phyloP scores from a whole-genome alignment of 2,329 filamentous ascomycete species.

The Colletotrichum brevisporum region DNA sequence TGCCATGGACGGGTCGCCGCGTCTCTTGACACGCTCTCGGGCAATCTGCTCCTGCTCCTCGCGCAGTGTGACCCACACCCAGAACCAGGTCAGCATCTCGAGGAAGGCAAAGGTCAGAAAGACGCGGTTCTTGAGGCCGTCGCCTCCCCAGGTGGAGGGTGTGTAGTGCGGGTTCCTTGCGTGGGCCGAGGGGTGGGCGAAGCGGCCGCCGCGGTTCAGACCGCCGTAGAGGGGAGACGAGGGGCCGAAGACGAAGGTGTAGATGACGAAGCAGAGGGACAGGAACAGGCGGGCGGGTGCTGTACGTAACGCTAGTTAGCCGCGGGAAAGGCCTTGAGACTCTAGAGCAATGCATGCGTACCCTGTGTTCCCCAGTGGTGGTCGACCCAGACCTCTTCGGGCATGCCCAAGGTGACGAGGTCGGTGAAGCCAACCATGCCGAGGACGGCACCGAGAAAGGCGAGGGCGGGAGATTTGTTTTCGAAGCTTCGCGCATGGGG shows the following conservation, averaged over 20 bases:
- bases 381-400: conserved; percentile 74
- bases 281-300: conserved; percentile 76
- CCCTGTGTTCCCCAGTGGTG: conserved; percentile 78
- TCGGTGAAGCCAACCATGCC: conserved; percentile 73
- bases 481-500: conserved; percentile 78
- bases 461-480: conserved; percentile 77
- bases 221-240: conserved; percentile 63
- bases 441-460: conserved; percentile 79
- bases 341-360: conserved; percentile 53
- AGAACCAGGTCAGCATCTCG: conserved; percentile 90
- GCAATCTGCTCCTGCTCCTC: conserved; percentile 70
- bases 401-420: conserved; percentile 75
- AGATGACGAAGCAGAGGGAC: conserved; percentile 73
- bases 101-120: conserved; percentile 89
- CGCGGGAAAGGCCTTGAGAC: conserved; percentile 50
- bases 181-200: conserved; percentile 53
- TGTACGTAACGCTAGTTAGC: conserved; percentile 44
- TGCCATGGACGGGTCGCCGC: conserved; percentile 15
- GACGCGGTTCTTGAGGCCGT: conserved; percentile 84
- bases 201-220: conserved; percentile 47
- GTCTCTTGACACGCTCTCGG: conserved; percentile 54
- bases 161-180: conserved; percentile 52
- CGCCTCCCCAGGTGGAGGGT: conserved; percentile 66
- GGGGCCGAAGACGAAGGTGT: conserved; percentile 73
- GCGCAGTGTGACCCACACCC: conserved; percentile 80